Evolutionary conservation across 2,329 filamentous ascomycete genomes (phyloP).

Genomic region (Teratosphaeria destructans): DNA sequence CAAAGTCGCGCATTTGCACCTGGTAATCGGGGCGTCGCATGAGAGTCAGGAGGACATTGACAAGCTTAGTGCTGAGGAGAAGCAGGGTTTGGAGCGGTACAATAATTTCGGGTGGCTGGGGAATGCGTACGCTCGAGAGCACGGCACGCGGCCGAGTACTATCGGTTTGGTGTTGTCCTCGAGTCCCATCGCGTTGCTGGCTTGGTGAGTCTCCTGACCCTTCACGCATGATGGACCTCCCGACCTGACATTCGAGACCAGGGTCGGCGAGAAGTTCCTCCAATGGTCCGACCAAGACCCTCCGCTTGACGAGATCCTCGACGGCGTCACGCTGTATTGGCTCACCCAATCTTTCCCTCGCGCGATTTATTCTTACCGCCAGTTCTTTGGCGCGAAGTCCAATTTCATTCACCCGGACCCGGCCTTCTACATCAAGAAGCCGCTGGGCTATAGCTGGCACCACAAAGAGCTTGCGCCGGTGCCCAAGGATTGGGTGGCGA

Average conservation of each 20-base stretch:
- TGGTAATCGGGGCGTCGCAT: constrained; percentile 9
- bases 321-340: constrained; percentile 46
- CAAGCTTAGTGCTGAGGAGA: constrained; percentile 11
- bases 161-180: constrained; percentile 44
- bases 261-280: constrained; percentile 49
- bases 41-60: constrained; percentile 2
- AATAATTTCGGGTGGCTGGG: constrained; percentile 26
- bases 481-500: constrained; percentile 28
- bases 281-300: constrained; percentile 42
- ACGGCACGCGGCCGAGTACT: constrained; percentile 45
- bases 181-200: constrained; percentile 45
- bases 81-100: constrained; percentile 13
- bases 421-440: constrained; percentile 26
- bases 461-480: constrained; percentile 32
- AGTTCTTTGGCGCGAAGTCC: constrained; percentile 17
- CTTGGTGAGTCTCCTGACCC: constrained; percentile 30
- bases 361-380: constrained; percentile 41
- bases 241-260: neutral
- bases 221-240: neutral
- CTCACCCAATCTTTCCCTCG: constrained; percentile 33
- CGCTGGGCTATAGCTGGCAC: constrained; percentile 35
- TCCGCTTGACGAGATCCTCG: constrained; percentile 34
- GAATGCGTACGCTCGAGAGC: constrained; percentile 41
- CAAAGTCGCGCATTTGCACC: constrained; percentile 30
- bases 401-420: constrained; percentile 18